These are phyloP conservation scores for Salmacisia buchloeana DNA, from an alignment of 1,284 basidiomycete genomes.

Conservation along the genomic window DNA sequence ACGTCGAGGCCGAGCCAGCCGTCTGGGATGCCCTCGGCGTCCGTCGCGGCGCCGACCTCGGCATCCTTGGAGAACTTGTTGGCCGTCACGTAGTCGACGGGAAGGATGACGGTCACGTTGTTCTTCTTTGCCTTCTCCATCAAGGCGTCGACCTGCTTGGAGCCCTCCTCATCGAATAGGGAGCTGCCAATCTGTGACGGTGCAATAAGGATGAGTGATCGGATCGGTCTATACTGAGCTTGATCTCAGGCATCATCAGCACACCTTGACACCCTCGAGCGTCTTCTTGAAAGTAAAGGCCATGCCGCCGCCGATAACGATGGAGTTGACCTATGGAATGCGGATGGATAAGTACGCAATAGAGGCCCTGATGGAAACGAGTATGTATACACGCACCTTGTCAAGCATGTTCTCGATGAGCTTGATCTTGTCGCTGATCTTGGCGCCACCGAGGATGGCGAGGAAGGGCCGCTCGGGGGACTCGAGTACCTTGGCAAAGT, in stretches of 20 bases:
- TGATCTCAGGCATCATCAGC: background rate
- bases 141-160: slow-evolving; percentile 76
- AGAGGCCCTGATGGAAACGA: slow-evolving; percentile 12
- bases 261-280: slow-evolving; percentile 62
- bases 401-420: slow-evolving; percentile 99
- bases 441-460: slow-evolving; percentile 95
- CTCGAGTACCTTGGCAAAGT: slow-evolving; percentile 95
- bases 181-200: slow-evolving; percentile 75
- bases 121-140: slow-evolving; percentile 90
- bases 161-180: slow-evolving; percentile 84
- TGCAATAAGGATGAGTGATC: background rate
- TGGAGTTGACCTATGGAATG: slow-evolving; percentile 70
- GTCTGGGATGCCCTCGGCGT: slow-evolving; percentile 79
- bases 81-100: slow-evolving; percentile 86
- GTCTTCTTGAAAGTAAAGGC: slow-evolving; percentile 99
- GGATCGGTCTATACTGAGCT: background rate
- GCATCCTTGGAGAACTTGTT: slow-evolving; percentile 95
- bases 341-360: background rate
- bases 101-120: slow-evolving; percentile 91
- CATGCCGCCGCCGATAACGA: slow-evolving; percentile 98
- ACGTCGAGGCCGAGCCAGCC: slow-evolving; percentile 85
- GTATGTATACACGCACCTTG: slow-evolving; percentile 60
- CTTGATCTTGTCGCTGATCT: slow-evolving; percentile 98
- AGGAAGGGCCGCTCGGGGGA: slow-evolving; percentile 91
- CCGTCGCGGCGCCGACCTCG: slow-evolving; percentile 68